A percentile compares a stretch with the other conserved stretches of the same genome.
phyloP scores from a whole-genome alignment of 805 yeast genomes.

The Metschnikowia cubensis region DNA sequence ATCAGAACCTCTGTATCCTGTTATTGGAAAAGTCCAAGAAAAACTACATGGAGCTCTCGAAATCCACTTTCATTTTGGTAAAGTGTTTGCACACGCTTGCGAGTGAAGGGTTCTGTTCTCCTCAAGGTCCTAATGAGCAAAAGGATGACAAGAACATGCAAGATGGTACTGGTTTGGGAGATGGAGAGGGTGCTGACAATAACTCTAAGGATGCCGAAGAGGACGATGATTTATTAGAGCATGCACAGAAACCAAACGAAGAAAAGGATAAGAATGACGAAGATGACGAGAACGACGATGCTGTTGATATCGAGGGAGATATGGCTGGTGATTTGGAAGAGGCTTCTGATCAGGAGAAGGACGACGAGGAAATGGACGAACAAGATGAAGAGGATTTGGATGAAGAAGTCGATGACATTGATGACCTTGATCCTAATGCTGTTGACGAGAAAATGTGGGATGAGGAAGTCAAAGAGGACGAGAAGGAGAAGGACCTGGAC shows the following conservation, averaged over 20 bases:
- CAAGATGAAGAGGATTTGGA: constrained; percentile 63
- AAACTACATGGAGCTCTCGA: constrained; percentile 52
- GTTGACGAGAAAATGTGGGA: constrained; percentile 98
- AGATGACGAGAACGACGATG: constrained; percentile 77
- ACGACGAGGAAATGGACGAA: constrained; percentile 41
- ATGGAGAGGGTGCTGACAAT: constrained; percentile 83
- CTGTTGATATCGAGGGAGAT: constrained; percentile 92
- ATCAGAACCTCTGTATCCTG: constrained; percentile 44
- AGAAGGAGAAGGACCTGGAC: constrained; percentile 81
- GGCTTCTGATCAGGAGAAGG: constrained; percentile 59
- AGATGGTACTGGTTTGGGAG: constrained; percentile 91
- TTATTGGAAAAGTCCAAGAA: constrained; percentile 43
- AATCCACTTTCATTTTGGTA: constrained; percentile 59
- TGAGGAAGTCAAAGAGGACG: constrained; percentile 73
- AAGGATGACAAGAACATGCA: constrained; percentile 58
- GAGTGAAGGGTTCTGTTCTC: constrained; percentile 86
- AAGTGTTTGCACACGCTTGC: constrained; percentile 57
- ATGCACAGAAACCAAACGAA: constrained; percentile 68
- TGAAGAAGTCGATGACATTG: constrained; percentile 85
- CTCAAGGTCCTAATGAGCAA: constrained; percentile 69
- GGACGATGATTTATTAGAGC: constrained; percentile 83
- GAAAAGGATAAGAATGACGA: constrained; percentile 59
- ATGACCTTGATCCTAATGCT: constrained; percentile 89
- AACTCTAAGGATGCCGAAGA: constrained; percentile 83
- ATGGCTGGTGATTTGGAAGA: constrained; percentile 94